phyloP scores from a whole-genome alignment of 169 alveolate species.

The Cryptosporidium xiaoi region DNA sequence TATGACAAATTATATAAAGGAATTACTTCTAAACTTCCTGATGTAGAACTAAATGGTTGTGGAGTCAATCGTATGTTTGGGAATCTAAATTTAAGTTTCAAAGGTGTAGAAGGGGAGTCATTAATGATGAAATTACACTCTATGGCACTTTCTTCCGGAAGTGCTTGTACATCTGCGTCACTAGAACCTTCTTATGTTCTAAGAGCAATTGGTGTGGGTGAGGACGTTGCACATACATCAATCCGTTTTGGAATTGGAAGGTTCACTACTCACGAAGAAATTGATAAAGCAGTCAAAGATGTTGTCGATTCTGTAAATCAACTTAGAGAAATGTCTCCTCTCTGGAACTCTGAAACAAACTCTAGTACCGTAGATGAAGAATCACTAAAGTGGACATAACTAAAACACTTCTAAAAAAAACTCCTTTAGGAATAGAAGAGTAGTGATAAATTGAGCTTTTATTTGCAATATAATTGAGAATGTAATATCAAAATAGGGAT shows the following conservation, averaged over 20 bases:
- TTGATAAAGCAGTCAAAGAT: constrained; percentile 85
- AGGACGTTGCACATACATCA: constrained; percentile 97
- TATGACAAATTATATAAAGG: constrained; percentile 79
- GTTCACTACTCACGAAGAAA: constrained; percentile 95
- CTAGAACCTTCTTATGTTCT: constrained; percentile 91
- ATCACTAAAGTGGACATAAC: constrained; percentile 55
- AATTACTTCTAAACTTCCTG: constrained; percentile 68
- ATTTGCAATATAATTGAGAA: background rate
- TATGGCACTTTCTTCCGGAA: constrained; percentile 90
- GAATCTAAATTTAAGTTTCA: constrained; percentile 94
- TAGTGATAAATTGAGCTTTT: background rate
- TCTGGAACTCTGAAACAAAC: constrained; percentile 90
- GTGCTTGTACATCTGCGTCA: constrained; percentile 83
- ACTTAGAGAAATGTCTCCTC: constrained; percentile 90
- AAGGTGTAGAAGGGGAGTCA: constrained; percentile 94
- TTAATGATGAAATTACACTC: constrained; percentile 88
- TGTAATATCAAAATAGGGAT: too few species aligned
- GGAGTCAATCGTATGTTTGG: constrained; percentile 86
- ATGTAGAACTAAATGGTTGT: constrained; percentile 78
- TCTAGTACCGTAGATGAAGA: constrained; percentile 78
- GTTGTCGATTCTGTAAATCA: constrained; percentile 85
- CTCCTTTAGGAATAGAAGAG: background rate
- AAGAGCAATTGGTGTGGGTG: constrained; percentile 95
- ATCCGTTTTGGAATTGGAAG: constrained; percentile 97
- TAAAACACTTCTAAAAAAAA: background rate